These are phyloP conservation scores for Spencermartinsiella europaea DNA, from an alignment of 805 yeast species.

Conservation along the genomic window DNA sequence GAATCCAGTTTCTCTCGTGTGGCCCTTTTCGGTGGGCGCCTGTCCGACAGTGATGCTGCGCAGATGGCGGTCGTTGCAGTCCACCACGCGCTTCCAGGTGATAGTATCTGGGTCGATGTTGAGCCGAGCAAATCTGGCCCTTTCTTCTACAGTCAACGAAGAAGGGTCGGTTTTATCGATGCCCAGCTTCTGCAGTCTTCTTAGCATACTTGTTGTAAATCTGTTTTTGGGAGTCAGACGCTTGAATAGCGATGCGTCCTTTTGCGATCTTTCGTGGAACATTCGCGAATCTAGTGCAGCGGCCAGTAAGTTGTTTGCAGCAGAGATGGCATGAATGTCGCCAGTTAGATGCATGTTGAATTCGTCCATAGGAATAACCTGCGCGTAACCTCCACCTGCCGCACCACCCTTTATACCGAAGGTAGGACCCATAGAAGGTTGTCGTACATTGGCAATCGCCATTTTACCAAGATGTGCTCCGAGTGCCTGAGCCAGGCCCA, in stretches of 20 bases:
- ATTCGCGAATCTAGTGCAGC: slow-evolving; percentile 97
- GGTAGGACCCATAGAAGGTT: slow-evolving; percentile 98
- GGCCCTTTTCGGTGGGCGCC: slow-evolving; percentile 90
- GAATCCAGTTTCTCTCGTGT: slow-evolving; percentile 81
- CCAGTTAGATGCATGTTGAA: slow-evolving; percentile 97
- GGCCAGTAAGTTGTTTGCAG: slow-evolving; percentile 88
- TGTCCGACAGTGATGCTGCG: slow-evolving; percentile 86
- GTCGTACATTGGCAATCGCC: slow-evolving; percentile 92
- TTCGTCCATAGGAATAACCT: slow-evolving; percentile 98
- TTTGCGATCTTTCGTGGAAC: slow-evolving; percentile 89
- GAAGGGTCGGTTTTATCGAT: slow-evolving; percentile 72
- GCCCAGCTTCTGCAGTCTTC: slow-evolving; percentile 72
- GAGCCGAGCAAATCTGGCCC: slow-evolving; percentile 67
- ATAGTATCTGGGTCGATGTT: slow-evolving; percentile 87
- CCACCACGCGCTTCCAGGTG: slow-evolving; percentile 90
- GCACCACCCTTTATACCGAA: slow-evolving; percentile 99
- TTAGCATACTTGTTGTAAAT: slow-evolving; percentile 74
- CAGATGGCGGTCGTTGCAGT: slow-evolving; percentile 87
- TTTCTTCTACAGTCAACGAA: slow-evolving; percentile 71
- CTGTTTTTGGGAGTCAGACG: slow-evolving; percentile 82
- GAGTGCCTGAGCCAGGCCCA: slow-evolving; percentile 91
- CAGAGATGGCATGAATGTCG: slow-evolving; percentile 93
- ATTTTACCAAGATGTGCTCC: slow-evolving; percentile 81
- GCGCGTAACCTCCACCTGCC: slow-evolving; percentile 98
- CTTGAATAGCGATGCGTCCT: slow-evolving; percentile 70